Conservation (phyloP, 257 asterid genomes). For the Salvia rosmarinus region DNA sequence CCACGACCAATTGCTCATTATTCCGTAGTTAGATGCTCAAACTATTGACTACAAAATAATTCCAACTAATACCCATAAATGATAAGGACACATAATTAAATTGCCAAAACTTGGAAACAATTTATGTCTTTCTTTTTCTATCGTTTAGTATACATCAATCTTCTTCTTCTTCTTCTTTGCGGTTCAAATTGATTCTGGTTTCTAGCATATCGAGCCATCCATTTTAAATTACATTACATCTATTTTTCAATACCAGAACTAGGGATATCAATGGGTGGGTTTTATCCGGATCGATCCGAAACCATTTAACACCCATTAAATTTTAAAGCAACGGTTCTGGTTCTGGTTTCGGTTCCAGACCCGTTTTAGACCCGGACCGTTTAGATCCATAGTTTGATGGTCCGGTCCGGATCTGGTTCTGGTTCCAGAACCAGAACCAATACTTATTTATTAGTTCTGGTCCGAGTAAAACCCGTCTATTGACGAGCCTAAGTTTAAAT, state of each 20-base stretch:
- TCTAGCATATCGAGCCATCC: not conserved
- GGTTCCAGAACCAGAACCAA: too few species aligned
- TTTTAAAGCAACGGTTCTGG: too few species aligned
- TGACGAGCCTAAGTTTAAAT: too few species aligned
- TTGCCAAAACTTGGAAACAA: slow-evolving; percentile 24
- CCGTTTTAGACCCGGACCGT: too few species aligned
- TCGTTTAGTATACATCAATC: not conserved
- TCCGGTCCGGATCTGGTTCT: too few species aligned
- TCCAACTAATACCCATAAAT: slow-evolving; percentile 38
- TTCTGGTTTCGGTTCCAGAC: too few species aligned
- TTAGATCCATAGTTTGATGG: too few species aligned
- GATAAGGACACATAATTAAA: slow-evolving; percentile 36
- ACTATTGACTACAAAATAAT: slow-evolving; percentile 17
- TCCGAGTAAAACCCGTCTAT: too few species aligned
- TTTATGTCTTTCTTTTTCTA: not conserved
- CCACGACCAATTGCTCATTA: slow-evolving; percentile 29
- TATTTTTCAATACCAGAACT: not conserved
- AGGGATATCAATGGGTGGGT: too few species aligned
- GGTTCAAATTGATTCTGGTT: not conserved
- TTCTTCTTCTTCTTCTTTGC: not conserved
- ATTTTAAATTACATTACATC: not conserved
- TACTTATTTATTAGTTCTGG: too few species aligned
- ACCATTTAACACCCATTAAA: too few species aligned
- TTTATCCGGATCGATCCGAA: too few species aligned
- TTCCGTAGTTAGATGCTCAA: slow-evolving; percentile 12